Percentiles rank a stretch among this genome's conserved stretches.
Conservation (phyloP, 2,329 filamentous ascomycete genomes). For the Diatrype stigma region DNA sequence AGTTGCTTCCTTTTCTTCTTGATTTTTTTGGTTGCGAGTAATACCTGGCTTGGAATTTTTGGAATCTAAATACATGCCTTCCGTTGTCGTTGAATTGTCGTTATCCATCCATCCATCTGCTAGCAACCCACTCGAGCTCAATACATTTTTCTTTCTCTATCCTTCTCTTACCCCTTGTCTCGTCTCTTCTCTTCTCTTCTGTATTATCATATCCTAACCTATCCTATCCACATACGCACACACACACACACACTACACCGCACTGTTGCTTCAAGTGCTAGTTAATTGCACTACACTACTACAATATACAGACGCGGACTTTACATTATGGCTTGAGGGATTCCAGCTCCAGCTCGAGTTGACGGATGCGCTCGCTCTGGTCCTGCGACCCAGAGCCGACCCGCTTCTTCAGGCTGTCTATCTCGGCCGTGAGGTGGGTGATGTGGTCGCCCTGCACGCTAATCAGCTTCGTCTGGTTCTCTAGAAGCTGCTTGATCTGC, state of each 20-base stretch:
- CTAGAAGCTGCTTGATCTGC: slow-evolving; percentile 73
- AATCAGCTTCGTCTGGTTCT: slow-evolving; percentile 74
- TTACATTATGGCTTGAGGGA: slow-evolving; percentile 51
- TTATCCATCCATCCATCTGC: slow-evolving; percentile 16
- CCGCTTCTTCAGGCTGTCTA: slow-evolving; percentile 77
- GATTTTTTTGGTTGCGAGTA: neutral
- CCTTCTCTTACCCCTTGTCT: no score
- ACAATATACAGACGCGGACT: neutral
- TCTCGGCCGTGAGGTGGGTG: slow-evolving; percentile 62
- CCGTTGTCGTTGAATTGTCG: slow-evolving; percentile 12
- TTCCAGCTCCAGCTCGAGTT: slow-evolving; percentile 65
- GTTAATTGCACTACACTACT: no score
- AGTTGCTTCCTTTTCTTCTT: neutral
- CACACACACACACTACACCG: no score
- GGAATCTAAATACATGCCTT: slow-evolving; percentile 16
- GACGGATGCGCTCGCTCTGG: slow-evolving; percentile 64
- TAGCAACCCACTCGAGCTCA: slow-evolving; percentile 1
- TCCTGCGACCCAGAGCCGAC: slow-evolving; percentile 57
- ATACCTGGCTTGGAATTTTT: neutral
- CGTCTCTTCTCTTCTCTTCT: no score
- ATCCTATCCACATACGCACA: slow-evolving; percentile 7
- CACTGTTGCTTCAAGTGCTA: no score
- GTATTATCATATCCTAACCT: no score
- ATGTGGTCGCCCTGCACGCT: slow-evolving; percentile 75
- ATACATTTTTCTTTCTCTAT: slow-evolving; percentile 1